Evolutionary conservation across 768 basidiomycete species (phyloP), one percentile per base, ranked within the genome.

Genomic region (Agaricus subrufescens): DNA sequence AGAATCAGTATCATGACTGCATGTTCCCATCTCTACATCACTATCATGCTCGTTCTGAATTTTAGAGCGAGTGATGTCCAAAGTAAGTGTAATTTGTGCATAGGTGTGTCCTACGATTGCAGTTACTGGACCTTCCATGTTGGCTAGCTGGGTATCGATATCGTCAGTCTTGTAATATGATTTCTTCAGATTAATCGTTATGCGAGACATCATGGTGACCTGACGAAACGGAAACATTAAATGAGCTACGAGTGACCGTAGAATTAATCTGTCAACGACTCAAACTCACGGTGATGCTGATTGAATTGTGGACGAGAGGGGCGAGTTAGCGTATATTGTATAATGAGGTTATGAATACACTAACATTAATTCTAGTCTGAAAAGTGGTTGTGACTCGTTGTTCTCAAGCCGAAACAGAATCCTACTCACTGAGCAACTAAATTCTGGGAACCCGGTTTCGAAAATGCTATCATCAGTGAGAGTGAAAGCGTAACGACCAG

Each of bases 181-280:
- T 65, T 77, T 80, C 67, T 71, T 80, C 14, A 86, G 73, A 64
- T 80, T 81, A 37, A 86, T 74, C 3, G 85, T 85, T 44, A 87
- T 86, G 7, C 85, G 77, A 3, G 83, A 85, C 77, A 86, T 84
- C 81, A 86, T 87, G 0, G 82, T 74, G 9, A 86, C 82, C 67
- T 79, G 62, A 29, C 11, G 27, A 27, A 15, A 46, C n/a, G 45
- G 52, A 47, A 12, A 37, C 26, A 14, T 23, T 37, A 29, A n/a
- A 40, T 46, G 25, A 26, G 5, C 14, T 26, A 40, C 9, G 12
- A 25, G 4, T 12, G 9, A 27, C 2, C 19, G 27, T 14, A 40
- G 40, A 19, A 19, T 19, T 19, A 19, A 19, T 19, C 19, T 19
- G 19, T 19, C n/a, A 19, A 42, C 42, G 4, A 23, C 11, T 15